Percentiles rank a stretch among this genome's conserved stretches.
Evolutionary conservation across 1,284 basidiomycete species (phyloP).

Genomic region (Pseudozyma tsukubaensis): DNA sequence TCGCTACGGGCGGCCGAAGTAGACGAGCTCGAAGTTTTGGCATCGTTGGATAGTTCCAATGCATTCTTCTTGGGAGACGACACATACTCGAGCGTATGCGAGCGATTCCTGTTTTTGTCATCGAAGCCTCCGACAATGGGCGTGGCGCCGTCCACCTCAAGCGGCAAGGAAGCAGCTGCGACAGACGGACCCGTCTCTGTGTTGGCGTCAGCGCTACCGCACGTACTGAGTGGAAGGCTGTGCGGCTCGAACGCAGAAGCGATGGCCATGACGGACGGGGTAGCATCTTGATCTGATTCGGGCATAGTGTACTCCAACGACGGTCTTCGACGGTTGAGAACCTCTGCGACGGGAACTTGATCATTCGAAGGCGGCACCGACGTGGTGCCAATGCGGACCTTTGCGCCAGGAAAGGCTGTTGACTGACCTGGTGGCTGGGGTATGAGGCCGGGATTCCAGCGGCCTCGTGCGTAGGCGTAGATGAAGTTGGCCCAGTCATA

Average conservation of each 20-base stretch:
- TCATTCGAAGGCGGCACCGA: conserved; percentile 3
- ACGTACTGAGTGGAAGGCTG: conserved; percentile 33
- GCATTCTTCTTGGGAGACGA: conserved; percentile 11
- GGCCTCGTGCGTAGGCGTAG: conserved; percentile 60
- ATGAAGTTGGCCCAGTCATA: conserved; percentile 67
- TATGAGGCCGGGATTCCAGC: conserved; percentile 58
- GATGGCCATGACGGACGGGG: conserved; percentile 1
- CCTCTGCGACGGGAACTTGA: neutral
- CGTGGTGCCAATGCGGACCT: conserved; percentile 30
- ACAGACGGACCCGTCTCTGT: conserved; percentile 17
- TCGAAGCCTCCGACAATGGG: neutral
- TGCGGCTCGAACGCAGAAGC: conserved; percentile 19
- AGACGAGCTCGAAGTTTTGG: neutral
- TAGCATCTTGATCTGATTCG: neutral
- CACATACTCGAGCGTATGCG: conserved; percentile 16
- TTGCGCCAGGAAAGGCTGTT: conserved; percentile 32
- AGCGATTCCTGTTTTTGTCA: conserved; percentile 10
- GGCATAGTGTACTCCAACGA: conserved; percentile 36
- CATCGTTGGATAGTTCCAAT: neutral
- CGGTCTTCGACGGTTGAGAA: conserved; percentile 20
- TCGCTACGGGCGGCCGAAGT: neutral
- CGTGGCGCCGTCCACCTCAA: neutral
- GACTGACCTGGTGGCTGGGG: conserved; percentile 60
- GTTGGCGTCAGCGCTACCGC: conserved; percentile 19
- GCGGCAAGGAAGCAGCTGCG: conserved; percentile 19